Conservation (phyloP, 2,329 filamentous ascomycete genomes). For the Pseudopithomyces chartarum region DNA sequence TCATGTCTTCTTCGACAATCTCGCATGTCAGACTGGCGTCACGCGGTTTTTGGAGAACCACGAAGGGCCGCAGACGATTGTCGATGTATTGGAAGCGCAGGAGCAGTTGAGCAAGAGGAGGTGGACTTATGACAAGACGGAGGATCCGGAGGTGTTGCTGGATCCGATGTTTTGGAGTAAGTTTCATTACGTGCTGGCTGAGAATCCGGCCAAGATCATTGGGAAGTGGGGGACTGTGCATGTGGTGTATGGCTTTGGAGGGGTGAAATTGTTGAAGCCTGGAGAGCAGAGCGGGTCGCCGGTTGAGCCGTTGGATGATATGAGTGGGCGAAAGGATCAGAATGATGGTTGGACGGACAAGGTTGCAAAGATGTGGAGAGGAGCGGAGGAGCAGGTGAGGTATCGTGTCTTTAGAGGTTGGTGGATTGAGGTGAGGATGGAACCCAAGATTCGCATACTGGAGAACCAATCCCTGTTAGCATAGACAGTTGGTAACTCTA, state of each 20-base stretch:
- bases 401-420: constrained; percentile 52
- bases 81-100: constrained; percentile 31
- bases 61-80: constrained; percentile 30
- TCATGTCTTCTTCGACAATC: constrained; percentile 62
- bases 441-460: constrained; percentile 59
- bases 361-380: constrained; percentile 29
- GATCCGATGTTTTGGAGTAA: constrained; percentile 60
- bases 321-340: constrained; percentile 19
- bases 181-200: constrained; percentile 64
- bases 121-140: constrained; percentile 67
- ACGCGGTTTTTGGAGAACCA: constrained; percentile 60
- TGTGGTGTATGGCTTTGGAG: constrained; percentile 57
- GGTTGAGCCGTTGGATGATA: constrained; percentile 19
- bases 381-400: constrained; percentile 41
- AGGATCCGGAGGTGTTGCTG: constrained; percentile 53
- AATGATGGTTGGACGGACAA: constrained; percentile 18
- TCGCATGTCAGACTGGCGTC: constrained; percentile 67
- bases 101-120: constrained; percentile 21
- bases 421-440: constrained; percentile 61
- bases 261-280: constrained; percentile 55
- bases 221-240: constrained; percentile 59
- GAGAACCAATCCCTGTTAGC: constrained; percentile 29
- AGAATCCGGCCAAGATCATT: constrained; percentile 55
- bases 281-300: constrained; percentile 35
- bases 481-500: too few species aligned